These are phyloP conservation scores for Nakataea oryzae DNA, from an alignment of 2,329 filamentous ascomycete genomes.

Conservation along the genomic window DNA sequence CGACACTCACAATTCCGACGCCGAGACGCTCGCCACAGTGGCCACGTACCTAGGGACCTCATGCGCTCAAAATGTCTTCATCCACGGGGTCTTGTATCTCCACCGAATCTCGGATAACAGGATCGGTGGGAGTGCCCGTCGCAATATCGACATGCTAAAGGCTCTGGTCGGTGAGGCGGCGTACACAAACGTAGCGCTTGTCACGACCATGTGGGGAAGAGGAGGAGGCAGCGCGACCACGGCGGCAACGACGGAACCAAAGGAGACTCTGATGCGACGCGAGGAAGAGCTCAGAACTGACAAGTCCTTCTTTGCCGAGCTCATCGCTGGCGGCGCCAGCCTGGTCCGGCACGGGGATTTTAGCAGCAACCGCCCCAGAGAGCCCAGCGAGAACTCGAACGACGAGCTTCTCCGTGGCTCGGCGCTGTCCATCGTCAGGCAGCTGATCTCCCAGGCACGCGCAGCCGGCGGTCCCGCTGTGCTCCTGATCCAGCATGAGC, in stretches of 20 bases:
- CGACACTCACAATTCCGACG: constrained; percentile 25
- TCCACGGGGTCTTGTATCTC: constrained; percentile 33
- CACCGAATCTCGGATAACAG: constrained; percentile 31
- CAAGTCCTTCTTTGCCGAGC: neutral
- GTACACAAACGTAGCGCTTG: constrained; percentile 27
- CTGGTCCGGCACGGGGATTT: neutral
- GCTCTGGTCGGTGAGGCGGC: constrained; percentile 29
- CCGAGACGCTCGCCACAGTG: constrained; percentile 31
- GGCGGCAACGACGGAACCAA: neutral
- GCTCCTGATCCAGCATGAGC: neutral
- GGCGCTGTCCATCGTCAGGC: neutral
- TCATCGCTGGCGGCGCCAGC: neutral
- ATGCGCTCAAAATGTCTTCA: constrained; percentile 19
- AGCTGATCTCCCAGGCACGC: neutral
- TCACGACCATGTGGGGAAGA: constrained; percentile 30
- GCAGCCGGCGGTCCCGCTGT: neutral
- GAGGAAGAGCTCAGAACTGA: neutral
- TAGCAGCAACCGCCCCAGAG: too few relatives aligned
- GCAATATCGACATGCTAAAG: constrained; percentile 32
- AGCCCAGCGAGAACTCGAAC: neutral
- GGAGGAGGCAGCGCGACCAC: neutral
- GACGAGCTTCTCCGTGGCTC: neutral
- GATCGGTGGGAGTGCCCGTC: constrained; percentile 24
- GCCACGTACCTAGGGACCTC: constrained; percentile 23
- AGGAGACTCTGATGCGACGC: neutral